A percentile compares a stretch with the other conserved stretches of the same genome.
These are phyloP conservation scores for Dioszegia aurantiaca DNA, from an alignment of 768 basidiomycete genomes.

Conservation along the genomic window DNA sequence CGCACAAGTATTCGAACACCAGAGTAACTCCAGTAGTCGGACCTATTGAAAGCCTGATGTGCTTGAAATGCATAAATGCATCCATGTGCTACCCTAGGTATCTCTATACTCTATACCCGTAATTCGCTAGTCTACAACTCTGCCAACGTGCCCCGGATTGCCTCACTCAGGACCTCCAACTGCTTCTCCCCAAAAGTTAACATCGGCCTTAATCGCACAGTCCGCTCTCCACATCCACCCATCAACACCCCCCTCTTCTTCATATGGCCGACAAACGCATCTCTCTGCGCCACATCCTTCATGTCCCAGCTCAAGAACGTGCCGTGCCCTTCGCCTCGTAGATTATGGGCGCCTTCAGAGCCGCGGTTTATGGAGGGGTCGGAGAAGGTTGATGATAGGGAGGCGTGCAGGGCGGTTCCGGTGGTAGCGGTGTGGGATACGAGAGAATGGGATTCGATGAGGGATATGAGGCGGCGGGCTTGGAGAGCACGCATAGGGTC, in stretches of 20 bases:
- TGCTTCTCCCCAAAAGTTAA: slow-evolving; percentile 52
- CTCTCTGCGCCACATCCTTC: slow-evolving; percentile 35
- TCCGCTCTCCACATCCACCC: slow-evolving; percentile 48
- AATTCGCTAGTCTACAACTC: neutral
- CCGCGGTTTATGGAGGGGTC: slow-evolving; percentile 21
- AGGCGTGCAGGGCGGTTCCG: slow-evolving; percentile 42
- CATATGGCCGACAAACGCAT: slow-evolving; percentile 49
- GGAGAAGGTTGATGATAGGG: slow-evolving; percentile 30
- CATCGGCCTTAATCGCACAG: slow-evolving; percentile 50
- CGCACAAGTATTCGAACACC: no score
- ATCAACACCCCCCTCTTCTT: slow-evolving; percentile 52
- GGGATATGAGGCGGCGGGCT: slow-evolving; percentile 51
- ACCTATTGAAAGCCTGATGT: no score
- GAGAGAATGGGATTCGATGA: slow-evolving; percentile 52
- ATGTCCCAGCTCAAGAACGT: slow-evolving; percentile 55
- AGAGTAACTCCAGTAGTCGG: no score
- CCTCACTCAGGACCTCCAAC: slow-evolving; percentile 19
- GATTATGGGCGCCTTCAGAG: slow-evolving; percentile 22
- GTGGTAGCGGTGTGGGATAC: slow-evolving; percentile 50
- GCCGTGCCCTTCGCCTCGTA: slow-evolving; percentile 51
- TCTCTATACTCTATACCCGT: no score
- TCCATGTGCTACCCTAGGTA: no score
- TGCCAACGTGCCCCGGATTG: slow-evolving; percentile 3
- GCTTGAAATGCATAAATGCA: no score
- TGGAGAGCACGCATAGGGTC: slow-evolving; percentile 53